Evolutionary conservation across 805 yeast species (phyloP), one percentile per base, ranked within the genome.

Genomic region (Kluyveromyces nonfermentans): DNA sequence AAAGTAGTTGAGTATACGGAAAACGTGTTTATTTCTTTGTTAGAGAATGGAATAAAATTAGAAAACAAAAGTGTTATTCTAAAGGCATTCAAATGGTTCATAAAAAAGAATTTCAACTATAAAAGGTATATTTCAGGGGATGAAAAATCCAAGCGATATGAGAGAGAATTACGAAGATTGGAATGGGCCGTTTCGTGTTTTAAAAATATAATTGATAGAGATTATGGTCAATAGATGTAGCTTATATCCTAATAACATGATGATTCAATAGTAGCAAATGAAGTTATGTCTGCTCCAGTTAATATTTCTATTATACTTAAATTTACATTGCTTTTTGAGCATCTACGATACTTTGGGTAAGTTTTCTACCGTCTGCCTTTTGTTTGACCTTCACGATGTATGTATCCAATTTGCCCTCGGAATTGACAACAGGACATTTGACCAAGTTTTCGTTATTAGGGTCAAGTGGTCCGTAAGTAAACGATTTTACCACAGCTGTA

Each of bases 351-450:
- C 63, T 47, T 35, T 59, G 56, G 3, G 56, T 53, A 33, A 63
- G 55, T 40, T 54, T 53, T 37, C 63, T 62, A 17, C 67, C 68
- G 43, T 63, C 67, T 6, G 63, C 50, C 35, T 61, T 62, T 44
- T 57, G 61, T 66, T 89, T 90, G 36, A 90, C 94, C 54, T 77
- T 78, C 17, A 83, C 68, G 40, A 87, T 68, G 57, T 77, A 89
- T 1, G 88, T 81, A 30, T 75, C 78, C 40, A 88, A 68, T 35
- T 70, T 64, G 20, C 80, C 82, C 6, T 70, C 75, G 2, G 70
- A 63, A 30, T 72, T 73, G 25, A 85, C 71, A 12, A 74, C 74
- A 2, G 95, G 85, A 28, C 87, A 68, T 50, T 81, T 73, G 12
- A 88, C 78, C 51, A 77, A 64, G 25, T 79, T 76, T 25, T 85